Evolutionary conservation across 768 basidiomycete genomes (phyloP), one percentile per base, ranked within the genome.

Genomic region (Hygrophorus russula): DNA sequence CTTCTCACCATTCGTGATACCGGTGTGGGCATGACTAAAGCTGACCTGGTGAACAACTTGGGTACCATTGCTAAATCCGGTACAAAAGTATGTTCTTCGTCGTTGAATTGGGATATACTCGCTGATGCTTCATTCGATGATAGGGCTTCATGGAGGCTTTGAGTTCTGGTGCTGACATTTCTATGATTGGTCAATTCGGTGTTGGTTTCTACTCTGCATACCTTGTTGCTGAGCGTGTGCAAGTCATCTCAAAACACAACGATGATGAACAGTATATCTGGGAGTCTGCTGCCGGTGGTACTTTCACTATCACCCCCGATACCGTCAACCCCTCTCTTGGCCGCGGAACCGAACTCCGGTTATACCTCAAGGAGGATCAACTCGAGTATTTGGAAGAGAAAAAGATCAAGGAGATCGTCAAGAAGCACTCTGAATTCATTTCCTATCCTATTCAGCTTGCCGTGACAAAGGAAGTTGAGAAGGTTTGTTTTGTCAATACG

Each of bases 341-440:
- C 46, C 93, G 96, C 61, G 94, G 96, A 67, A 82, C 86, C 39
- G 88, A 94, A 66, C 77, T 94, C 56, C 82, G 82, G 51, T 81
- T 94, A 48, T 89, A 69, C 76, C 70, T 99, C 64, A 98, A 99
- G 76, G 96, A 98, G 63, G 96, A 99, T 64, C 91, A 98, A 69
- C 81, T 87, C 49, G 96, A 98, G 66, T 98, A 97, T 71, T 78
- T 97, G 36, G 94, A 99, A 73, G 94, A 99, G 80, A 96, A 96
- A 77, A 82, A 82, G 66, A 88, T 98, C 76, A 94, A 93, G 76
- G 96, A 98, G 54, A 89, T 94, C 54, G 94, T 99, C 62, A 98
- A 99, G 79, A 98, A 98, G 75, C 94, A 99, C 76, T 98, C 94
- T 58, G 94, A 99, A 70, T 98, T 98, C 74, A 99, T 98, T 68